These are phyloP conservation scores for Nannochloropsis salina DNA, from an alignment of 108 stramenopile genomes.

Conservation along the genomic window DNA sequence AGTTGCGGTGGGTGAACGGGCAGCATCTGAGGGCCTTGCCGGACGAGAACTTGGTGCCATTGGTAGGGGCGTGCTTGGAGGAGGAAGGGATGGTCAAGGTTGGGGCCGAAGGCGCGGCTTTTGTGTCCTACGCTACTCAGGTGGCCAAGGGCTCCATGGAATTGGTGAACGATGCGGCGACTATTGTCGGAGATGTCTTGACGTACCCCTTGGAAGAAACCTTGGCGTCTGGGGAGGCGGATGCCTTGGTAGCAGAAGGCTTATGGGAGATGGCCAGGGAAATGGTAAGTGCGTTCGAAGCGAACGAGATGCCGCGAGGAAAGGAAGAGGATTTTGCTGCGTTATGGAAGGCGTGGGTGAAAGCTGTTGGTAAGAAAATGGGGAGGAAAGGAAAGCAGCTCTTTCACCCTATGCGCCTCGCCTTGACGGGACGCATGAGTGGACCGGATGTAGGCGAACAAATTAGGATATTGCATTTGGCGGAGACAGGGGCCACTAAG, in stretches of 20 bases:
- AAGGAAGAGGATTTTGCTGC: constrained; percentile 33
- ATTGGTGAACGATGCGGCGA: constrained; percentile 73
- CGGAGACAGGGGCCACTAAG: background rate
- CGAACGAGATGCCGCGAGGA: constrained; percentile 59
- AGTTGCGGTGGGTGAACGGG: constrained; percentile 86
- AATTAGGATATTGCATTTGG: constrained; percentile 63
- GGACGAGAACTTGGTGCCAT: constrained; percentile 27
- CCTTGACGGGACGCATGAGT: constrained; percentile 89
- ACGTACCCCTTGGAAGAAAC: constrained; percentile 66
- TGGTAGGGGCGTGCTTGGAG: constrained; percentile 25
- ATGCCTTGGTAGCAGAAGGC: constrained; percentile 37
- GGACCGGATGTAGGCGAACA: constrained; percentile 95
- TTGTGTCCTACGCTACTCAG: constrained; percentile 68
- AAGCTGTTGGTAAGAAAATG: constrained; percentile 71
- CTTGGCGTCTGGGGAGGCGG: constrained; percentile 58
- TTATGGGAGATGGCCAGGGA: constrained; percentile 43
- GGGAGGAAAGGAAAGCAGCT: constrained; percentile 78
- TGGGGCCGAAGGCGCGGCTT: constrained; percentile 46
- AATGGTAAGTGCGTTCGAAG: constrained; percentile 63
- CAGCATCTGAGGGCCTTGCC: constrained; percentile 59
- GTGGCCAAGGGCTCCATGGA: constrained; percentile 83
- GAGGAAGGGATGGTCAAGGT: constrained; percentile 39
- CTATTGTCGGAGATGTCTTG: constrained; percentile 69
- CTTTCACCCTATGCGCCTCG: constrained; percentile 85
- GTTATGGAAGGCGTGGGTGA: constrained; percentile 72